A percentile compares a stretch with the other conserved stretches of the same genome.
Evolutionary conservation across 352 stramenopile genomes (phyloP).

Genomic region (Globisporangium middletonii): DNA sequence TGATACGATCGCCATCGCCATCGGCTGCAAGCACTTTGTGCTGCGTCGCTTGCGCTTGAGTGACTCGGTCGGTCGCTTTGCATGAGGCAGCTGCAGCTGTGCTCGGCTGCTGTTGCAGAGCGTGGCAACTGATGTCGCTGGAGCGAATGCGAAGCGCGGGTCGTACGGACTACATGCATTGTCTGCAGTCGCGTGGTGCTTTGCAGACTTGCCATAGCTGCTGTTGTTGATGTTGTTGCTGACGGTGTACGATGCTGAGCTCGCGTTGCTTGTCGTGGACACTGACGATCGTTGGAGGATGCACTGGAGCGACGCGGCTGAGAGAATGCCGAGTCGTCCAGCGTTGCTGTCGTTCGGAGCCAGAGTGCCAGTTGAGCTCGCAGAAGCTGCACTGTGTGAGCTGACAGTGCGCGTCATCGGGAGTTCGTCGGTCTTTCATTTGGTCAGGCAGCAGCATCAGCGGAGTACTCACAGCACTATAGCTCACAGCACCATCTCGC

Average conservation of each 20-base stretch:
- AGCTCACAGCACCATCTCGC: too few species aligned
- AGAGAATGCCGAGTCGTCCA: slow-evolving; percentile 16
- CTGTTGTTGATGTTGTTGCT: background rate
- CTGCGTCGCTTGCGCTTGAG: slow-evolving; percentile 2
- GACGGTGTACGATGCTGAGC: background rate
- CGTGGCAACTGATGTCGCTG: background rate
- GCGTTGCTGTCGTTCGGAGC: background rate
- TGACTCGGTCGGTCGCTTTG: background rate
- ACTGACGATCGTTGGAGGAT: slow-evolving; percentile 4
- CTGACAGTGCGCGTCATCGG: background rate
- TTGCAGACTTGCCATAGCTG: background rate
- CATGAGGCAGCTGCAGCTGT: background rate
- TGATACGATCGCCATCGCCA: background rate
- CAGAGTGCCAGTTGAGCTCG: background rate
- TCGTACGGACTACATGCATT: slow-evolving; percentile 9
- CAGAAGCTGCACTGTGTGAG: background rate
- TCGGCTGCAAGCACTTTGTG: background rate
- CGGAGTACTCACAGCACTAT: too few species aligned
- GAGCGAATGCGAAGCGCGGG: slow-evolving; percentile 1
- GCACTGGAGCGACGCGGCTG: slow-evolving; percentile 19
- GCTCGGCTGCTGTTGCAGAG: background rate
- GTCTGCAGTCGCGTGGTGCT: background rate
- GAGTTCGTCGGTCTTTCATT: too few species aligned
- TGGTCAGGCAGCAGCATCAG: too few species aligned
- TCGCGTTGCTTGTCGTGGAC: background rate